A percentile compares a stretch with the other conserved stretches of the same genome.
Conservation (phyloP, 1,284 basidiomycete genomes). For the Cutaneotrichosporon daszewskae region DNA sequence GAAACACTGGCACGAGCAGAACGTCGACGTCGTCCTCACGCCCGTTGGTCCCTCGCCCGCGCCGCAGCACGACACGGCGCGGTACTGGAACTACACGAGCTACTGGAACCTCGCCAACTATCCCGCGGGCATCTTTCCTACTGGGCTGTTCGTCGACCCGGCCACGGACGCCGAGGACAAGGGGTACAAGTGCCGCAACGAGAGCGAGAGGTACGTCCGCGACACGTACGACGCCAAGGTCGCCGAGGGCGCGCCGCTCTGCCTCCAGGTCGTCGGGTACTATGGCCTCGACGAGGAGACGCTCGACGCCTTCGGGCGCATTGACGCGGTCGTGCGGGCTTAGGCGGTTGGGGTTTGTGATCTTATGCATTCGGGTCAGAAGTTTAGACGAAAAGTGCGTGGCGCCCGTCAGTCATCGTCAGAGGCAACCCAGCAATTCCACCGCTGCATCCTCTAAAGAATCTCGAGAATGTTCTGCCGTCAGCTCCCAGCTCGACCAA, state of each 20-base stretch:
- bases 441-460: too few relatives aligned
- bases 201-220: constrained; percentile 40
- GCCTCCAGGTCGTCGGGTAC: constrained; percentile 15
- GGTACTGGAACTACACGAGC: constrained; percentile 55
- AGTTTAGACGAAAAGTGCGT: too few relatives aligned
- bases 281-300: constrained; percentile 14
- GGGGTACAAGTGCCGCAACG: constrained; percentile 50
- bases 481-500: too few relatives aligned
- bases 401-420: too few relatives aligned
- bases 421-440: too few relatives aligned
- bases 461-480: too few relatives aligned
- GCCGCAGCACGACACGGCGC: constrained; percentile 29
- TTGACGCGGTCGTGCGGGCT: constrained; percentile 4
- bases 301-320: constrained; percentile 3
- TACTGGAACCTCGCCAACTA: constrained; percentile 67
- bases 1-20: constrained; percentile 22
- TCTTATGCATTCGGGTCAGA: too few relatives aligned
- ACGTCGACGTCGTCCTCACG: constrained; percentile 41
- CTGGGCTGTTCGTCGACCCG: constrained; percentile 48
- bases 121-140: constrained; percentile 61
- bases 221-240: constrained; percentile 18
- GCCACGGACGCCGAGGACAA: constrained; percentile 61
- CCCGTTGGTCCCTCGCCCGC: constrained; percentile 37
- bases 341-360: too few relatives aligned
- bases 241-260: constrained; percentile 8